phyloP scores from a whole-genome alignment of 2,329 filamentous ascomycete genomes.

The Pestalotiopsis sp. region DNA sequence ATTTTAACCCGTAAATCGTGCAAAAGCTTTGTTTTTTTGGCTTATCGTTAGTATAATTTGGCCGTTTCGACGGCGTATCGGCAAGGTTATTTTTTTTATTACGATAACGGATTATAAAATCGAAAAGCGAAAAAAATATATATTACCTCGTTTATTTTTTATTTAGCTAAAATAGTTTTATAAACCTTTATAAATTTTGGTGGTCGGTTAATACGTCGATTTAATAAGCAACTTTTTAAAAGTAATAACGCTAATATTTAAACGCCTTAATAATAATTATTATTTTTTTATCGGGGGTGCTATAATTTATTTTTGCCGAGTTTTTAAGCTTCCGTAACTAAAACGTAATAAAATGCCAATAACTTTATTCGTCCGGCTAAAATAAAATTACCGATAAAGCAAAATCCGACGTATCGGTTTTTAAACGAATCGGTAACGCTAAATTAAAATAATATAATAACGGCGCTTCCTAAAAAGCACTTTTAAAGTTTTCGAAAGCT shows the following conservation, averaged over 20 bases:
- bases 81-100: slow-evolving; percentile 2
- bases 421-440: neutral
- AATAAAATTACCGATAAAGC: neutral
- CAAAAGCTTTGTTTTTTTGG: neutral
- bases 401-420: neutral
- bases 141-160: slow-evolving; percentile 1
- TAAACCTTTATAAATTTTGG: slow-evolving; percentile 3
- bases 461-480: neutral
- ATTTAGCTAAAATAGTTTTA: neutral
- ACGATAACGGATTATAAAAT: neutral
- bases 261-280: neutral
- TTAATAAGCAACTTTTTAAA: neutral
- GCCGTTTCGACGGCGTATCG: neutral
- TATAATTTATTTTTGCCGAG: slow-evolving; percentile 2
- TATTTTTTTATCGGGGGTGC: neutral
- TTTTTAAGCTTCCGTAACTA: neutral
- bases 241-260: slow-evolving; percentile 5
- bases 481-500: neutral
- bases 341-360: neutral
- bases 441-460: slow-evolving; percentile 1
- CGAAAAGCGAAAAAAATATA: neutral
- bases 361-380: neutral
- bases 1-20: neutral
- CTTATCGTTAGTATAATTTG: neutral
- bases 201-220: neutral